phyloP scores from a whole-genome alignment of 257 asterid genomes.

The Nicotiana paniculata region DNA sequence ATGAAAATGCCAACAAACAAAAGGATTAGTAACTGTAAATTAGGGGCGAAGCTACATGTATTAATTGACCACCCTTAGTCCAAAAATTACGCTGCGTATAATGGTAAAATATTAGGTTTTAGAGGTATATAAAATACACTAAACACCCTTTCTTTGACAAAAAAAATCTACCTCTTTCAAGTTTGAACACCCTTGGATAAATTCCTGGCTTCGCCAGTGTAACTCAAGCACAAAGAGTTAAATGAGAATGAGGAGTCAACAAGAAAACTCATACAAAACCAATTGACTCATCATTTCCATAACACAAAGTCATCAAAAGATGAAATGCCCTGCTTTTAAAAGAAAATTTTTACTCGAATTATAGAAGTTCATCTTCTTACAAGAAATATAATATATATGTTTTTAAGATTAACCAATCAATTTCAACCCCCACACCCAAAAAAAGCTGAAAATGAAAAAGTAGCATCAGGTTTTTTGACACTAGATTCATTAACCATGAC shows the following conservation, averaged over 20 bases:
- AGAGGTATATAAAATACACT: too few species aligned
- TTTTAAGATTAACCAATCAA: background rate
- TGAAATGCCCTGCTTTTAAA: background rate
- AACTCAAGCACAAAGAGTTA: background rate
- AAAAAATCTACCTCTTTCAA: too few species aligned
- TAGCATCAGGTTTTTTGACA: background rate
- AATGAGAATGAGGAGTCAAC: background rate
- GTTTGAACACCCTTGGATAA: too few species aligned
- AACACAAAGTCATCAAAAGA: background rate
- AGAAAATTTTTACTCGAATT: background rate
- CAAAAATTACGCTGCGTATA: too few species aligned
- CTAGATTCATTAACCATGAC: background rate
- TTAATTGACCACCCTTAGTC: too few species aligned
- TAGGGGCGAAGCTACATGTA: too few species aligned
- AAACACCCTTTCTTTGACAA: too few species aligned
- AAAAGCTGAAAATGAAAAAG: background rate
- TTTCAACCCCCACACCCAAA: background rate
- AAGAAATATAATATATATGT: background rate
- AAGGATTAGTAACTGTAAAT: background rate
- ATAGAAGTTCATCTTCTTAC: background rate
- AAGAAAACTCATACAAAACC: background rate
- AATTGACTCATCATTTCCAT: background rate
- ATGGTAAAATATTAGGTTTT: too few species aligned
- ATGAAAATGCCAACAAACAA: constrained; percentile 10
- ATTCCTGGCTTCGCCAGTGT: too few species aligned